A percentile compares a stretch with the other conserved stretches of the same genome.
Conservation (phyloP, 2,329 filamentous ascomycete species). For the Calonectria hawksworthii region DNA sequence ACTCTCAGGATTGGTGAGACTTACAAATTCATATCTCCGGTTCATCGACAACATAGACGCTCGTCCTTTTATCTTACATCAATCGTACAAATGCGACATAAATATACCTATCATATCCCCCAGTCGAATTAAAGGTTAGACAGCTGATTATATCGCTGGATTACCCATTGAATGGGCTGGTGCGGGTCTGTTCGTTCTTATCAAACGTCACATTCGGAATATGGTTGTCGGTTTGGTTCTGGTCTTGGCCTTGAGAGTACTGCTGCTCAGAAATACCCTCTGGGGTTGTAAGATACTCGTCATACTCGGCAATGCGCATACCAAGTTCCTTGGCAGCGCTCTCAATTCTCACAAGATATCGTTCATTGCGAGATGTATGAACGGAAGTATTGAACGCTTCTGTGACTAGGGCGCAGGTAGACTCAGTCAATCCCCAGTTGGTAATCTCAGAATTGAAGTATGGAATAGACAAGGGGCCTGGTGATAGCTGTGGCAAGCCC, state of each 20-base stretch:
- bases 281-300: constrained; percentile 55
- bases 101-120: not conserved
- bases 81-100: not conserved
- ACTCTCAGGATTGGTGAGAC: not conserved
- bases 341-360: constrained; percentile 66
- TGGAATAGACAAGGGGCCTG: constrained; percentile 32
- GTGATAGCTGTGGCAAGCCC: constrained; percentile 2
- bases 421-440: constrained; percentile 47
- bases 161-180: not conserved
- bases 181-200: constrained; percentile 11
- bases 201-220: constrained; percentile 27
- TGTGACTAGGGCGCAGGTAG: constrained; percentile 41
- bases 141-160: not conserved
- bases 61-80: not conserved
- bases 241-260: constrained; percentile 41
- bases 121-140: not conserved
- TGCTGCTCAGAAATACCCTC: constrained; percentile 47
- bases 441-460: constrained; percentile 51
- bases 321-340: constrained; percentile 68
- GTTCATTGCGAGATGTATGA: constrained; percentile 57
- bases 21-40: not conserved
- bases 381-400: constrained; percentile 63
- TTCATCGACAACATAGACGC: not conserved
- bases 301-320: constrained; percentile 65
- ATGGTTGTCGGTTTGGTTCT: constrained; percentile 41